Base-by-base conservation (phyloP, 2,329 filamentous ascomycete species). In the Tolypocladium tundrense region DNA sequence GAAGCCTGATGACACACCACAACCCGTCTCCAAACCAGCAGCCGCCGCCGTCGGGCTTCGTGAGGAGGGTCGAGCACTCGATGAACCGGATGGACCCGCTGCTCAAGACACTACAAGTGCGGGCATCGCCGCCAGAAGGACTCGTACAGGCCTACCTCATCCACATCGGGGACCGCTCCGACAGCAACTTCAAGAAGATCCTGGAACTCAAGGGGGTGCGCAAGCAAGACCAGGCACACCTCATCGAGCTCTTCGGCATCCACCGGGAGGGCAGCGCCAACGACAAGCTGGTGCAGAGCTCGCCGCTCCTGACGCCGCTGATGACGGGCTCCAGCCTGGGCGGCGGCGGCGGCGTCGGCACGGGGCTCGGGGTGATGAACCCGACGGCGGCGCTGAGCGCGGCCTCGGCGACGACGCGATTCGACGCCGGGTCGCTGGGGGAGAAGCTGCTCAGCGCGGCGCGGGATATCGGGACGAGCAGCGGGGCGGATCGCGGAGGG, bases 141-240 rank as follows among this genome's bases (percentile, higher is more conserved):
- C 83, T 99, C 4, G 92, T 99, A 0, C 93, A 97, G 75, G 94
- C 94, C 40, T 99, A 99, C 71, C 85, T 99, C 40, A 96, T 97
- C 72, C 94, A 97, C 74, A 94, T 99, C 63, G 91, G 85, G 64
- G 94, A 99, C 77, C 87, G 89, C 58, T 96, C 88, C 62, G 94
- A 97, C 70, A 83, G 85, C 67, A 99, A 99, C 74, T 99, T 99
- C 82, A 87, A 87, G 69, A 97, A 97, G 75, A 88, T 99, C 60
- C 84, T 99, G 52, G 94, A 99, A 55, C 81, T 99, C 62, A 99
- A 99, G 73, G 94, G 94, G 53, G 88, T 99, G 60, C 84, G 88
- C 61, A 93, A 91, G 68, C 79, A 83, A 60, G 94, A 99, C 60
- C 90, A 97, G 67, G 76, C 82, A 3, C 85, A 90, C 61, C 84